Evolutionary conservation across 148 eudicot species (phyloP), one percentile per base, ranked within the genome.

Genomic region (Chenopodium suecicum): DNA sequence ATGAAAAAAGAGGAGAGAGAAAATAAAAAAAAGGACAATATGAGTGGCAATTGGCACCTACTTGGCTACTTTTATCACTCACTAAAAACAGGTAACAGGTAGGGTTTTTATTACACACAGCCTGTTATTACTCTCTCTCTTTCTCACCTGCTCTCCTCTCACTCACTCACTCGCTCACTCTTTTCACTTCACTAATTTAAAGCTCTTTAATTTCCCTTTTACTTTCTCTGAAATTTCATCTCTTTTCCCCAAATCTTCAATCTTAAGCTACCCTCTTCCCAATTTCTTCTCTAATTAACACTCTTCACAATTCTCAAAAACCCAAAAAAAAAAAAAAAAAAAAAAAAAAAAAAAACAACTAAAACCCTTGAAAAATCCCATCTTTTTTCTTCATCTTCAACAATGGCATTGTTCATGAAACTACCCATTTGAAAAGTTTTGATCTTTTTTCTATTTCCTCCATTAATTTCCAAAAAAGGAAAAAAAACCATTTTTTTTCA

Each of bases 101-200:
- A 78, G 64, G 75, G 63, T 54, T 60, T 79, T 69, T 68, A 69
- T 69, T 72, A 79, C 66, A 48, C 66, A 79, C 81, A 79, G 65
- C 73, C 66, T 48, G 31, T 23, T 79, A 70, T 65, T 78, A 19
- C 37, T 54, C 16, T 12, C 9, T 20, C 25, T 4, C 14, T 7
- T 56, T 25, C 72, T 46, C 73, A 0, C 58, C 63, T 65, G 16
- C 23, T 58, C n/a, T 63, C 4, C 56, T 12, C 32, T 7, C 16
- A 9, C 31, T n/a, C 76, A 10, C 70, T 20, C 73, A 69, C 20
- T 34, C 32, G 10, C 63, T 9, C 71, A 17, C 68, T 66, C 78
- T 48, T 48, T 48, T n/a, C 79, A 76, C 68, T 19, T 3, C 37
- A 58, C 22, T 58, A 62, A 20, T 62, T 34, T 29, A 74, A 27